Conservation (phyloP, 2,329 filamentous ascomycete species). For the Coniella lustricola region DNA sequence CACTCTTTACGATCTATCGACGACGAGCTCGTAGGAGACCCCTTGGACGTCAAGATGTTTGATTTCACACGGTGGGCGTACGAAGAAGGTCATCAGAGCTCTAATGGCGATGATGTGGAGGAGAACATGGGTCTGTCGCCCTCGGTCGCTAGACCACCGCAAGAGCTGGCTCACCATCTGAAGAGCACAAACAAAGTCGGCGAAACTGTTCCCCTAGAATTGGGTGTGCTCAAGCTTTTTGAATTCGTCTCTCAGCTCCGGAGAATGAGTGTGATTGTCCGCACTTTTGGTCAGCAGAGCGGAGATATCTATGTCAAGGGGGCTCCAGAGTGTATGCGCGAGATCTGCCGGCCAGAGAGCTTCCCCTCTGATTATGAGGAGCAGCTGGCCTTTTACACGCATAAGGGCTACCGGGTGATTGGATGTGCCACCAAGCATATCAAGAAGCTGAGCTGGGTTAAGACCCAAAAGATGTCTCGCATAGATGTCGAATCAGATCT, state of each 20-base stretch:
- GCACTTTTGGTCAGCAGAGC: constrained; percentile 77
- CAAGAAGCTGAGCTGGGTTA: constrained; percentile 83
- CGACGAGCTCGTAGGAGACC: constrained; percentile 83
- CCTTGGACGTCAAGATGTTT: constrained; percentile 97
- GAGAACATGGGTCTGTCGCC: constrained; percentile 71
- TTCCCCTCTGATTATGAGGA: constrained; percentile 89
- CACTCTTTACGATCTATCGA: constrained; percentile 86
- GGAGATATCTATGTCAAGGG: constrained; percentile 92
- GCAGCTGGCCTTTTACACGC: constrained; percentile 81
- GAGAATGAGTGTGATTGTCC: constrained; percentile 85
- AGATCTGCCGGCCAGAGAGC: constrained; percentile 78
- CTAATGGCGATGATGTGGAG: constrained; percentile 60
- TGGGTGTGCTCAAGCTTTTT: constrained; percentile 85
- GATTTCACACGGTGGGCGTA: constrained; percentile 91
- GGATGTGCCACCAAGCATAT: constrained; percentile 88
- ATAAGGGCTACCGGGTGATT: constrained; percentile 93
- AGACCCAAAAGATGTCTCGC: constrained; percentile 88
- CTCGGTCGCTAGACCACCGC: constrained; percentile 80
- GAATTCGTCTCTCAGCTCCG: constrained; percentile 93
- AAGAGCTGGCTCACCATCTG: constrained; percentile 41
- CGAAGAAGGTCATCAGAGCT: constrained; percentile 72
- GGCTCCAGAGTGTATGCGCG: constrained; percentile 91
- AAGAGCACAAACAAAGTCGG: constrained; percentile 38
- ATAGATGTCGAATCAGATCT: constrained; percentile 76
- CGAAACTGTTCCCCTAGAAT: constrained; percentile 56